phyloP scores from a whole-genome alignment of 768 basidiomycete genomes.

The Leccinum aurantiacum region DNA sequence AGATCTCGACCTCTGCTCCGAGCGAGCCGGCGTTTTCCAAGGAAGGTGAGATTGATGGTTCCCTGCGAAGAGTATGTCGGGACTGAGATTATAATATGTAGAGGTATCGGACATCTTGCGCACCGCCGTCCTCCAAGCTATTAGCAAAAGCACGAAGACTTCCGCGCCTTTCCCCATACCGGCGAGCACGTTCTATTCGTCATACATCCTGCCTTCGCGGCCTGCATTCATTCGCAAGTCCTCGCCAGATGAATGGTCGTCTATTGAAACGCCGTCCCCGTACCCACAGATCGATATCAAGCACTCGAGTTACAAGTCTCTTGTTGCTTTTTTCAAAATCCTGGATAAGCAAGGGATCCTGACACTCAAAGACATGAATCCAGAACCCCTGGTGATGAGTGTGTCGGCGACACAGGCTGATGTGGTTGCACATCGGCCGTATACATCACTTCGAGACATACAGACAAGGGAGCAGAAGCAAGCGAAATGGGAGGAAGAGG shows the following conservation, averaged over 20 bases:
- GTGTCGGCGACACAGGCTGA: conserved; percentile 59
- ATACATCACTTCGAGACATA: conserved; percentile 63
- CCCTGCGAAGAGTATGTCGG: background rate
- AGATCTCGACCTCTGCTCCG: conserved; percentile 10
- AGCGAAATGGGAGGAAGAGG: conserved; percentile 52
- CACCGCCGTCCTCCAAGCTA: conserved; percentile 63
- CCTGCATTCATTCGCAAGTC: conserved; percentile 51
- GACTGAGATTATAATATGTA: conserved; percentile 8
- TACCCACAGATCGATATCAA: conserved; percentile 66
- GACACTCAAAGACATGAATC: conserved; percentile 61
- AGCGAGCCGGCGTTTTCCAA: conserved; percentile 22
- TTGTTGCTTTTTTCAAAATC: conserved; percentile 76
- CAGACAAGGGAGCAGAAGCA: conserved; percentile 64
- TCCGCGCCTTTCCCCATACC: conserved; percentile 68
- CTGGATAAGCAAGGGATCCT: conserved; percentile 74
- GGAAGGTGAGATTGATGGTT: conserved; percentile 26
- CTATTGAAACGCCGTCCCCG: conserved; percentile 25
- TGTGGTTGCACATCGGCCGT: conserved; percentile 49
- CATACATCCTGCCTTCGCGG: conserved; percentile 75
- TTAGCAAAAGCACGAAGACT: conserved; percentile 47
- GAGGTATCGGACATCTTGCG: conserved; percentile 47
- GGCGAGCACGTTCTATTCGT: conserved; percentile 73
- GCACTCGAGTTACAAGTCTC: conserved; percentile 75
- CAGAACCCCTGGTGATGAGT: conserved; percentile 52
- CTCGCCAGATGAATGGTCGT: conserved; percentile 12